Conservation (phyloP, 805 yeast genomes). For the Spathaspora boniae region DNA sequence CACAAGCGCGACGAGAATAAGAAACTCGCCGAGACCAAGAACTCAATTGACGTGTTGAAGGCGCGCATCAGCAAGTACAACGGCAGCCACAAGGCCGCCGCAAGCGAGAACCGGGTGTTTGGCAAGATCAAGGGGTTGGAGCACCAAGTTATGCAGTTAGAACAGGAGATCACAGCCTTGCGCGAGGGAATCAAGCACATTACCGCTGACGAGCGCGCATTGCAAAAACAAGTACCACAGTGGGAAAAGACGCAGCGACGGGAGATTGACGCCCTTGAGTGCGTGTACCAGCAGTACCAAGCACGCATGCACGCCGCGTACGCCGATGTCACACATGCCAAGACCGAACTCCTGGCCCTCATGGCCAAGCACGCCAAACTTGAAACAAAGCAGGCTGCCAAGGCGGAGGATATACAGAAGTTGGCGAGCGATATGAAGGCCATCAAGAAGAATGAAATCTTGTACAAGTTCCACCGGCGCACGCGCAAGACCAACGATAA, state of each 20-base stretch:
- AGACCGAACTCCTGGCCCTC: slow-evolving; percentile 19
- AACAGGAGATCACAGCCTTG: slow-evolving; percentile 28
- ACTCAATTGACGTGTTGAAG: slow-evolving; percentile 29
- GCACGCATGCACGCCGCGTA: slow-evolving; percentile 18
- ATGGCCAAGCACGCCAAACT: slow-evolving; percentile 24
- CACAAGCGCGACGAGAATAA: slow-evolving; percentile 38
- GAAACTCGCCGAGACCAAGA: slow-evolving; percentile 27
- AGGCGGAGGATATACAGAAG: slow-evolving; percentile 23
- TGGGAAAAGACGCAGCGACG: slow-evolving; percentile 16
- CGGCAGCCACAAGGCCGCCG: slow-evolving; percentile 14
- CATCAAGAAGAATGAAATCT: slow-evolving; percentile 24
- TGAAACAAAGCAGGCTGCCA: slow-evolving; percentile 20
- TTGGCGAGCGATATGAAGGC: slow-evolving; percentile 23
- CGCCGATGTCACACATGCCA: slow-evolving; percentile 18
- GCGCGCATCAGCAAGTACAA: slow-evolving; percentile 29
- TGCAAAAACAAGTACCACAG: slow-evolving; percentile 13
- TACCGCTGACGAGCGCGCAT: slow-evolving; percentile 11
- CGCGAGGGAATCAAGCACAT: slow-evolving; percentile 15
- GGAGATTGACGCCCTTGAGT: slow-evolving; percentile 22
- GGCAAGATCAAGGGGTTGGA: slow-evolving; percentile 39
- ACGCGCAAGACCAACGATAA: slow-evolving; percentile 28
- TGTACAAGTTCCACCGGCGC: slow-evolving; percentile 22
- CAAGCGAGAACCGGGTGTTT: slow-evolving; percentile 29
- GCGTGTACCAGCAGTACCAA: slow-evolving; percentile 21
- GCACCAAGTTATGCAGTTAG: slow-evolving; percentile 37